A percentile compares a stretch with the other conserved stretches of the same genome.
These are phyloP conservation scores for Cornus suecica DNA, from an alignment of 148 eudicot species.

Conservation along the genomic window DNA sequence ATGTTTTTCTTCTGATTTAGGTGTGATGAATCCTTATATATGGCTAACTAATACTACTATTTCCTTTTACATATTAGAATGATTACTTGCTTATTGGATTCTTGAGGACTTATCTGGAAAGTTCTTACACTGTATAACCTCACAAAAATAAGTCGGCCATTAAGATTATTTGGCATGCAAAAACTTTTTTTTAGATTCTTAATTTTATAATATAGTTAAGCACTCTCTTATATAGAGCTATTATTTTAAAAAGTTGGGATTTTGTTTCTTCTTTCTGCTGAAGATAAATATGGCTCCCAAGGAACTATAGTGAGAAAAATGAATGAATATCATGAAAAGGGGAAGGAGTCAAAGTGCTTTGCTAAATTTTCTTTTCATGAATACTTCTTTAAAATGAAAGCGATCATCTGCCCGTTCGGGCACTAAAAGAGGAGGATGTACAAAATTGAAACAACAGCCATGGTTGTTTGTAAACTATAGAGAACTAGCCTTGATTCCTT, in stretches of 20 bases:
- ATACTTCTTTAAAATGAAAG: neutral
- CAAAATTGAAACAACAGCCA: neutral
- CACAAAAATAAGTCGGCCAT: neutral
- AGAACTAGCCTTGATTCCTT: neutral
- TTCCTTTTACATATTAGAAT: neutral
- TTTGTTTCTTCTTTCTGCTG: neutral
- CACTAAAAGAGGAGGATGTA: neutral
- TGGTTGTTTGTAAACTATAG: neutral
- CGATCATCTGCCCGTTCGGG: neutral
- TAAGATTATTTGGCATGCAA: neutral
- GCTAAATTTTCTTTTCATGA: neutral
- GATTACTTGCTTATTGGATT: neutral
- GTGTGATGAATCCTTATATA: neutral
- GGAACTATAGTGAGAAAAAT: neutral
- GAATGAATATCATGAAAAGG: neutral
- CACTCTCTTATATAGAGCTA: neutral
- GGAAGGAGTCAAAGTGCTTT: neutral
- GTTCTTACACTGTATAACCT: neutral
- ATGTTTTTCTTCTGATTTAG: neutral
- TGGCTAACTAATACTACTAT: neutral
- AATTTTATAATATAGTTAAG: neutral
- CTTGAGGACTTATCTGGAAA: neutral
- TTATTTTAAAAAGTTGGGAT: neutral
- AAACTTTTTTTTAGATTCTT: neutral
- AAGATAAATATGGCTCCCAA: neutral